A percentile compares a stretch with the other conserved stretches of the same genome.
These are phyloP conservation scores for Kurtzmaniella quercitrusa DNA, from an alignment of 1,139 yeast genomes.

Conservation along the genomic window DNA sequence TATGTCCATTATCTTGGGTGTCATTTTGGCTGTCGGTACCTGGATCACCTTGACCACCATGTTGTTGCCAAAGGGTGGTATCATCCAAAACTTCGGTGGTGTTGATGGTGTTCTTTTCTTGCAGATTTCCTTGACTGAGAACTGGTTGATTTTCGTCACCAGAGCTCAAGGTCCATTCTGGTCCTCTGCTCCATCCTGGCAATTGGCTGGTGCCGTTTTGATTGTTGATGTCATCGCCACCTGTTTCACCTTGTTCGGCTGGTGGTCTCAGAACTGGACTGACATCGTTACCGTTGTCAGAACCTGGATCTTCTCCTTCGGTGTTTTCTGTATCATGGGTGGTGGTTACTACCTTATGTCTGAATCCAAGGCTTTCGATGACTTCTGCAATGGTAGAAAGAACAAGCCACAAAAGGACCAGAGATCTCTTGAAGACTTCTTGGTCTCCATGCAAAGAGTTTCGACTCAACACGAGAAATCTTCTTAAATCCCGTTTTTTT, in stretches of 20 bases:
- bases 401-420: conserved; percentile 59
- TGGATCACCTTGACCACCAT: conserved; percentile 91
- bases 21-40: conserved; percentile 80
- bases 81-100: conserved; percentile 91
- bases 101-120: conserved; percentile 88
- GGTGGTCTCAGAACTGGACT: conserved; percentile 98
- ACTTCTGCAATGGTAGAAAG: conserved; percentile 89
- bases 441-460: conserved; percentile 96
- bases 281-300: conserved; percentile 92
- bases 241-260: conserved; percentile 88
- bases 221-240: conserved; percentile 86
- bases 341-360: conserved; percentile 96
- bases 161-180: conserved; percentile 97
- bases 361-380: conserved; percentile 81
- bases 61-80: conserved; percentile 79
- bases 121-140: conserved; percentile 89
- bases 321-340: conserved; percentile 94
- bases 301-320: conserved; percentile 92
- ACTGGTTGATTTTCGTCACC: conserved; percentile 93
- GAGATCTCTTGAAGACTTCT: conserved; percentile 91
- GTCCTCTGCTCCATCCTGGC: conserved; percentile 92
- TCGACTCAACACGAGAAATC: conserved; percentile 95
- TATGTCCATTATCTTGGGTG: conserved; percentile 83
- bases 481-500: conserved; percentile 24
- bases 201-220: conserved; percentile 88